Base-by-base conservation (phyloP, 805 yeast species). In the Saccharomycopsis schoenii region DNA sequence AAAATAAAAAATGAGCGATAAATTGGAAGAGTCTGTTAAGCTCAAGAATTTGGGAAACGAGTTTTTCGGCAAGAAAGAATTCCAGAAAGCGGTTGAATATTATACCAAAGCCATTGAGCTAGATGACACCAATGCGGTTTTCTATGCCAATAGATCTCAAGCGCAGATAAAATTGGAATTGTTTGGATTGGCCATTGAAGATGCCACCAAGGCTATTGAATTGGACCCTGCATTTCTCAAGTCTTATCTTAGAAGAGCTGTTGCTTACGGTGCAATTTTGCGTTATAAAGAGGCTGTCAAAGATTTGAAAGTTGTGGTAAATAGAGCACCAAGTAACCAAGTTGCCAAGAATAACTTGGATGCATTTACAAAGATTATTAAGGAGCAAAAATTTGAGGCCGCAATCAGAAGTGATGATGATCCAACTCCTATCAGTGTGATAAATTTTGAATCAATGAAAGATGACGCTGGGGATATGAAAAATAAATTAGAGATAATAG, bases 61-160 rank as follows among this genome's bases (percentile, higher is more conserved):
- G 1, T 82, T 79, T 56, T 79, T 93, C 67, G 89, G 89, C 71
- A 76, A 77, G 21, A 86, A 89, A 47, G 76, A 83, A 65, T 85
- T 76, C 66, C 77, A 76, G 4, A 76, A 77, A 40, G 97, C 97
- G 8, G 75, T 85, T n/a, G 84, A 80, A 11, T 70, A 77, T 2
- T 93, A 94, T 72, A 80, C 93, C 1, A 71, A 78, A 63, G 97
- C 97, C 9, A 86, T 93, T 41, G 85, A 78, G 36, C 65, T 86
- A 14, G 86, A 86, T 66, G 71, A 79, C 12, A 66, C 74, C 4
- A 84, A 85, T 58, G 82, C 88, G 1, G 79, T 85, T 39, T 83
- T 86, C 64, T 89, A 77, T 69, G 85, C 97, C 10, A 93, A 93
- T 73, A 79, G 97, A 65, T 97, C 98, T 0, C 91, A 90, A 70